Evolutionary conservation across 768 basidiomycete genomes (phyloP), one percentile per base, ranked within the genome.

Genomic region (Kwoniella pini): DNA sequence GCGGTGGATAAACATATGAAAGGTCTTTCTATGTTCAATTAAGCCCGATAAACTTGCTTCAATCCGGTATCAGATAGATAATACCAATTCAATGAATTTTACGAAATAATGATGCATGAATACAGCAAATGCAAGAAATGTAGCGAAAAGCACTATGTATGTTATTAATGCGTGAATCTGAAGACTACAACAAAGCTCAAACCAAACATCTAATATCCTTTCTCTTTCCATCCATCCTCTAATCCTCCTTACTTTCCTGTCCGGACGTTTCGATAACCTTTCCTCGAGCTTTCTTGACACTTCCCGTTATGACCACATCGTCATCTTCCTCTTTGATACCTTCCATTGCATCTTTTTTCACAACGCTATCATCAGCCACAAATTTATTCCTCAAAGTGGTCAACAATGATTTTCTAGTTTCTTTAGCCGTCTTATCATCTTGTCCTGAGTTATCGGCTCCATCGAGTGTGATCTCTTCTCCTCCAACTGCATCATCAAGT

Each of bases 401-500:
- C 84, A 97, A 87, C 64, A 97, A 79, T 11, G 89, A 90, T 50
- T 84, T 87, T 82, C 89, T 90, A 83, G 94, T 86, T 79, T 89
- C 87, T 58, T 83, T 86, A 74, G 90, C 90, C 24, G 85, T 84
- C 53, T 84, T 84, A 60, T 78, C 82, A 69, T 85, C 84, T 60
- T 86, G 87, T 17, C 60, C 71, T 19, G 59, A 60, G 17, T 54
- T 62, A 46, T 81, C 82, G 11, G 82, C 84, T 21, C 81, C 83
- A 31, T 88, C 87, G 7, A 81, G 81, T 44, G 85, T 79, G 33
- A 82, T 78, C 40, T 77, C 75, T 22, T 77, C 87, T 9, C 92
- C 92, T 17, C 93, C 92, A 28, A 98, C 94, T 2, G 93, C 93
- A 75, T 93, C 90, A 74, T 97, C 95, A 12, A 97, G 81, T 15